Percentiles rank a stretch among this genome's conserved stretches.
Conservation (phyloP, 1,139 yeast species). For the Taiozyma sp. region DNA sequence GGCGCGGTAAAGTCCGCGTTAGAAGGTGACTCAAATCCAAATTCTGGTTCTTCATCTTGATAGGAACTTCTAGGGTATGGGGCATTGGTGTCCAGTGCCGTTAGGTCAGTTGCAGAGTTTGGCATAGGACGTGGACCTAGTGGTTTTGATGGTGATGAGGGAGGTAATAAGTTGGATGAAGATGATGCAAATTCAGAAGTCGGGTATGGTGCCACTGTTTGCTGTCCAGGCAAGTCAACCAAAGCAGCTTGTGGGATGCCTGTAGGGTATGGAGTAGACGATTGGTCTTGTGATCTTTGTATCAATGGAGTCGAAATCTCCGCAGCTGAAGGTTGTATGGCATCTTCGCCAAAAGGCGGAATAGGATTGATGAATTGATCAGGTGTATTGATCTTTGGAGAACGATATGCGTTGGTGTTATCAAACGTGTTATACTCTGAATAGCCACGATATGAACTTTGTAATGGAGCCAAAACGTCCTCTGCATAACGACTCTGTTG, state of each 20-base stretch:
- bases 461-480: slow-evolving; percentile 14
- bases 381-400: background rate
- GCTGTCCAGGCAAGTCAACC: slow-evolving; percentile 1
- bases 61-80: background rate
- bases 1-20: background rate
- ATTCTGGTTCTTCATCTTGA: slow-evolving; percentile 3
- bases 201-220: slow-evolving; percentile 14
- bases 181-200: slow-evolving; percentile 1
- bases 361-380: background rate
- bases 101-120: slow-evolving; percentile 5
- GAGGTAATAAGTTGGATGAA: background rate
- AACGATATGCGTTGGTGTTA: slow-evolving; percentile 3
- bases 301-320: background rate
- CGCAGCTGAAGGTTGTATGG: slow-evolving; percentile 3
- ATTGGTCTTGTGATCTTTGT: background rate
- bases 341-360: background rate
- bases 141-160: slow-evolving; percentile 9
- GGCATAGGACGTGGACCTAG: slow-evolving; percentile 24
- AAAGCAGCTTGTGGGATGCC: slow-evolving; percentile 8
- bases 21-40: slow-evolving; percentile 3
- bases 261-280: slow-evolving; percentile 16
- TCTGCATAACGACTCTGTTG: slow-evolving; percentile 6
- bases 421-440: slow-evolving; percentile 4
- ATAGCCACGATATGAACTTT: slow-evolving; percentile 18
- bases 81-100: background rate